Base-by-base conservation (phyloP, 208 protist genomes). In the Leptomonas pyrrhocoris region DNA sequence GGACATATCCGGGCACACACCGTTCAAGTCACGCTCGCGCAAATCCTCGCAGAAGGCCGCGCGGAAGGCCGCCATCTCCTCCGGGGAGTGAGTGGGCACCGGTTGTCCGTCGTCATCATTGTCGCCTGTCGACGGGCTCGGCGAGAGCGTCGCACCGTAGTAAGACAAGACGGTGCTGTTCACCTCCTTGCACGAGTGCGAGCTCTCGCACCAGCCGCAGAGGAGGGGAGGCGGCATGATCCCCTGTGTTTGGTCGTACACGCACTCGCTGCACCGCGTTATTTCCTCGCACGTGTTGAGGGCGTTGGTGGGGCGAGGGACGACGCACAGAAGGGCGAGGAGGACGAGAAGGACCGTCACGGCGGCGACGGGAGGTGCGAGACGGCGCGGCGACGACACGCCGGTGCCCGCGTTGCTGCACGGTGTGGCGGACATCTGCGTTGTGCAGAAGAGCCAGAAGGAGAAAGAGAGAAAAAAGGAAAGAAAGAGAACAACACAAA, bases 161-260 rank as follows among this genome's bases (percentile, higher is more conserved):
- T 68, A 74, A 0, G 73, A 51, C 28, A 78, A 19, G 2, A 79
- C 38, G 4, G 74, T 69, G 46, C 21, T 34, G 73, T 82, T 86
- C 34, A 83, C 71, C 27, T 70, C 25, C 59, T 83, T 74, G 77
- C 85, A 90, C 15, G 57, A 38, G 23, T 75, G 46, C 25, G 74
- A 80, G 19, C 48, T 63, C 25, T 68, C 72, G 34, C 85, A 90
- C 85, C 85, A 90, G 27, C 68, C 79, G 40, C 85, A 90, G 42
- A 72, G 49, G 38, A 85, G 58, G 19, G 42, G 27, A 7, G 75
- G 62, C n/a, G 69, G 75, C 76, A 87, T 81, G 34, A 90, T 67
- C 1, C 79, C 79, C 43, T 90, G 73, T 16, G 74, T 83, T 28
- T 79, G 66, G 59, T 86, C 85, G 55, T 75, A 83, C n/a, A 90